Evolutionary conservation across 179 eudicot species (phyloP).

Genomic region (Silene coronaria): DNA sequence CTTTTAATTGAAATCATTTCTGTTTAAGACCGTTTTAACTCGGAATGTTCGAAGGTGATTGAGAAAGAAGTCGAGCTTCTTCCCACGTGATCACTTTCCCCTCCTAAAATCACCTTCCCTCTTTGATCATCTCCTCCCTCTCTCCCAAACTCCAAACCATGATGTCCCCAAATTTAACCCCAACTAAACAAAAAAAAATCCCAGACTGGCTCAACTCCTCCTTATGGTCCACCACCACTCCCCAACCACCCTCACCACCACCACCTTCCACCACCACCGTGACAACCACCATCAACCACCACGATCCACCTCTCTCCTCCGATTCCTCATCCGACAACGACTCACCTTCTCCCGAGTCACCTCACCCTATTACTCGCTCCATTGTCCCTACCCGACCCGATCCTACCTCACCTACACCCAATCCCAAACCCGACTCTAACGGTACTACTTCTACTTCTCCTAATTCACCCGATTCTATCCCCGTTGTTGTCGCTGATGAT

Average conservation of each 20-base stretch:
- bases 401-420: neutral
- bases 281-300: conserved; percentile 9
- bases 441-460: conserved; percentile 34
- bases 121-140: no score
- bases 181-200: conserved; percentile 30
- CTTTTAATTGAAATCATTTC: no score
- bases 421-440: conserved; percentile 22
- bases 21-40: no score
- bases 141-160: neutral
- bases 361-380: conserved; percentile 6
- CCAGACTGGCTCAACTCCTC: conserved; percentile 98
- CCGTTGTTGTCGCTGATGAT: conserved; percentile 34
- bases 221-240: conserved; percentile 59
- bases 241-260: conserved; percentile 8
- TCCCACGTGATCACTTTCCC: no score
- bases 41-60: no score
- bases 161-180: conserved; percentile 11
- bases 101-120: no score
- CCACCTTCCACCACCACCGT: conserved; percentile 9
- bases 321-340: neutral
- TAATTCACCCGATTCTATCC: conserved; percentile 12
- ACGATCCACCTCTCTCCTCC: neutral
- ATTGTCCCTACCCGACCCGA: conserved; percentile 11
- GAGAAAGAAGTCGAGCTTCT: no score
- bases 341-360: neutral